phyloP scores from a whole-genome alignment of 1,139 yeast genomes.

The Kodamaea arcana region DNA sequence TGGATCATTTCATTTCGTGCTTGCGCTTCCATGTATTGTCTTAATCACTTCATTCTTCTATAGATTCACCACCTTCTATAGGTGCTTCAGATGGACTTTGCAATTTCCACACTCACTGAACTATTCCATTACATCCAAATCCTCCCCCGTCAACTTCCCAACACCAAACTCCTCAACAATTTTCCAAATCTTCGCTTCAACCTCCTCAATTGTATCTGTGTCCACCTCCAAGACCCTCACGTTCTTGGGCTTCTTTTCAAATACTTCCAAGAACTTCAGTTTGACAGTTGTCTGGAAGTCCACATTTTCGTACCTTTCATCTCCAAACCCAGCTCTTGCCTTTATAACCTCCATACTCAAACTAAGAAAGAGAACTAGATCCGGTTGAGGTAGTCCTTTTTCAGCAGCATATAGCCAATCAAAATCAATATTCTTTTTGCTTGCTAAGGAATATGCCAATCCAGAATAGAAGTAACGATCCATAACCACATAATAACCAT shows the following conservation, averaged over 20 bases:
- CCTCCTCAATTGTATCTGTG: conserved; percentile 52
- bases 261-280: conserved; percentile 49
- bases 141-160: conserved; percentile 2
- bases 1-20: no score
- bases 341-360: conserved; percentile 48
- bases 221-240: conserved; percentile 59
- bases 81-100: no score
- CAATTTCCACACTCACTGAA: not conserved
- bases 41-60: no score
- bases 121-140: not conserved
- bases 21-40: no score
- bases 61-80: no score
- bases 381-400: conserved; percentile 83
- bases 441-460: conserved; percentile 88
- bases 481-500: conserved; percentile 60
- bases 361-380: conserved; percentile 72
- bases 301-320: conserved; percentile 78
- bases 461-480: conserved; percentile 95
- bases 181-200: conserved; percentile 33
- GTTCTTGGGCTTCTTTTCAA: conserved; percentile 14
- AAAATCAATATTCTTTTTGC: conserved; percentile 41
- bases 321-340: conserved; percentile 79
- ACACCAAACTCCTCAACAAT: conserved; percentile 10
- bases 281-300: conserved; percentile 73
- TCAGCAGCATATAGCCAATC: conserved; percentile 85